These are phyloP conservation scores for Kazachstania sp. DNA, from an alignment of 1,139 yeast genomes.

Conservation along the genomic window DNA sequence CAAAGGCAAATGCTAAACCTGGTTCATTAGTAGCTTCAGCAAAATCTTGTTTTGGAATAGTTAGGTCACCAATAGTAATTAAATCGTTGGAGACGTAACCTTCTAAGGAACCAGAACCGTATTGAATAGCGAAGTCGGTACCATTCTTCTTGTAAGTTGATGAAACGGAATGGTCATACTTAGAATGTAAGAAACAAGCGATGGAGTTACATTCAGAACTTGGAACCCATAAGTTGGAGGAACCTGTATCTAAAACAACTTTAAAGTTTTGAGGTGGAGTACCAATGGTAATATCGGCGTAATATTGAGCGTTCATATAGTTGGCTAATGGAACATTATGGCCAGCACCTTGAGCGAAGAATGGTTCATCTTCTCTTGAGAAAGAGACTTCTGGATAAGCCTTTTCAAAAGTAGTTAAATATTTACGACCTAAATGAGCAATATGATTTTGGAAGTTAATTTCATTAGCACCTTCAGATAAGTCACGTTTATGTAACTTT, in stretches of 20 bases:
- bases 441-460: conserved; percentile 56
- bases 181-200: conserved; percentile 89
- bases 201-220: conserved; percentile 78
- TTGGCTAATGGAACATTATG: conserved; percentile 80
- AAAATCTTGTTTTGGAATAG: conserved; percentile 79
- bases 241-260: conserved; percentile 89
- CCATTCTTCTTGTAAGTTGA: conserved; percentile 82
- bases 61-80: conserved; percentile 71
- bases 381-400: conserved; percentile 33
- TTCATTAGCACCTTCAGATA: conserved; percentile 50
- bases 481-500: conserved; percentile 54
- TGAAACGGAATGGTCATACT: conserved; percentile 76
- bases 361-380: conserved; percentile 23
- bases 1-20: conserved; percentile 95
- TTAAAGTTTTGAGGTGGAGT: conserved; percentile 90
- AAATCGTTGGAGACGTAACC: conserved; percentile 87
- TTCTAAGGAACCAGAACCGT: conserved; percentile 87
- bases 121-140: conserved; percentile 69
- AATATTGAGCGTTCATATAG: conserved; percentile 91
- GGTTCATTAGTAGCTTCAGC: conserved; percentile 98
- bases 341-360: conserved; percentile 24
- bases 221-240: conserved; percentile 96
- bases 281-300: conserved; percentile 80
- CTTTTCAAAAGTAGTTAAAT: conserved; percentile 47
- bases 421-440: conserved; percentile 64